Evolutionary conservation across 2,329 filamentous ascomycete genomes (phyloP).

Genomic region (Ophiosphaerella korrae): DNA sequence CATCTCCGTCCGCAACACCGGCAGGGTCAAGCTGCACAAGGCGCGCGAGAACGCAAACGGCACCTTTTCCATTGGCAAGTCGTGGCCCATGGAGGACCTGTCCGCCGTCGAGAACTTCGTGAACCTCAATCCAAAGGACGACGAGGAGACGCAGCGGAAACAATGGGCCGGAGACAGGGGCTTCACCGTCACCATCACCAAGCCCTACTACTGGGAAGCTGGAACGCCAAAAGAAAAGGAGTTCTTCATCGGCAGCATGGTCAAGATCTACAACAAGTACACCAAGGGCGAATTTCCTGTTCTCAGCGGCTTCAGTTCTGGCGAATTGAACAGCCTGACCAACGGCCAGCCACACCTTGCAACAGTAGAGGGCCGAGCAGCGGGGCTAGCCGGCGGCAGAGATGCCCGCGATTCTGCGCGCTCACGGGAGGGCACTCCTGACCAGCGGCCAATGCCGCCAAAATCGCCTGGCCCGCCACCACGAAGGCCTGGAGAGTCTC

Average conservation of each 20-base stretch:
- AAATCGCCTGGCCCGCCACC: constrained; percentile 29
- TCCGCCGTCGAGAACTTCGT: constrained; percentile 82
- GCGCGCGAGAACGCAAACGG: constrained; percentile 94
- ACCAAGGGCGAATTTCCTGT: constrained; percentile 72
- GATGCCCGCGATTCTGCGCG: constrained; percentile 15
- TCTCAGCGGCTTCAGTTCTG: constrained; percentile 79
- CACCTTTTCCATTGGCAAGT: constrained; percentile 96
- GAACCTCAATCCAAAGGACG: constrained; percentile 61
- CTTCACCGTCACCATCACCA: constrained; percentile 86
- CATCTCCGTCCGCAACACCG: constrained; percentile 89
- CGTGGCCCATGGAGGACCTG: constrained; percentile 94
- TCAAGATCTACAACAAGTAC: constrained; percentile 97
- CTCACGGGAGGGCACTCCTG: constrained; percentile 19
- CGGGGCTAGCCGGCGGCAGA: constrained; percentile 10
- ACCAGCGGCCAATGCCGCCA: constrained; percentile 25
- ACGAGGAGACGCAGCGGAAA: constrained; percentile 65
- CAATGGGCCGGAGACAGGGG: constrained; percentile 83
- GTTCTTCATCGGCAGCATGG: constrained; percentile 93
- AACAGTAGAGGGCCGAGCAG: constrained; percentile 34
- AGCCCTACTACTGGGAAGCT: constrained; percentile 97
- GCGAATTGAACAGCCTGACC: constrained; percentile 76
- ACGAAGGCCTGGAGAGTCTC: constrained; percentile 24
- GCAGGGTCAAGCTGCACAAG: constrained; percentile 93
- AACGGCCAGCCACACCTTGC: constrained; percentile 52
- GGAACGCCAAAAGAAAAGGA: constrained; percentile 95